These are phyloP conservation scores for Groenewaldozyma tartarivorans DNA, from an alignment of 805 yeast genomes.

Conservation along the genomic window DNA sequence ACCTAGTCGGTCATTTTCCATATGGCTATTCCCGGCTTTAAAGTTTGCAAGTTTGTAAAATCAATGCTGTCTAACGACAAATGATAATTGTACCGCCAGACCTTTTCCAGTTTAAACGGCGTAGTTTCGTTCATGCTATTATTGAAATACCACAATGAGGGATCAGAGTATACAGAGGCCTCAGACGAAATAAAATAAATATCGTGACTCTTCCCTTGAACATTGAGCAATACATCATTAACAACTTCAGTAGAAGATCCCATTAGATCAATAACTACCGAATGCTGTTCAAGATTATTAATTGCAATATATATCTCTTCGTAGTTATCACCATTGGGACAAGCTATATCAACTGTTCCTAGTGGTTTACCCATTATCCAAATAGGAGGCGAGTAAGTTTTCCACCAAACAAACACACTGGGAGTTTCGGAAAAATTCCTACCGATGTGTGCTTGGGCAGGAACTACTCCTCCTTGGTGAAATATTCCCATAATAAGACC, in stretches of 20 bases:
- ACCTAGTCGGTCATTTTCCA: slow-evolving; percentile 13
- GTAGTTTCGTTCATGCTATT: neutral
- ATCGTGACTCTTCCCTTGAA: too few species aligned
- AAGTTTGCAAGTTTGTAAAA: slow-evolving; percentile 33
- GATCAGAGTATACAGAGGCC: slow-evolving; percentile 15
- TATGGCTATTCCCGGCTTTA: slow-evolving; percentile 45
- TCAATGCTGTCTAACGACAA: slow-evolving; percentile 72
- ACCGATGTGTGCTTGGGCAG: slow-evolving; percentile 37
- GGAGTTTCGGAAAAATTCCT: slow-evolving; percentile 18
- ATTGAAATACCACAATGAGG: neutral
- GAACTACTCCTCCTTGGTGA: slow-evolving; percentile 88
- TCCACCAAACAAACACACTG: slow-evolving; percentile 67
- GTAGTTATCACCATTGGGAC: slow-evolving; percentile 7
- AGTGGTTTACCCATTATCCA: slow-evolving; percentile 51
- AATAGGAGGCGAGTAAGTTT: slow-evolving; percentile 86
- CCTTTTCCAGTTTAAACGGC: slow-evolving; percentile 7
- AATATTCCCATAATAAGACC: slow-evolving; percentile 63
- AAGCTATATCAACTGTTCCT: slow-evolving; percentile 15
- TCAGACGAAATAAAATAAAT: slow-evolving; percentile 32
- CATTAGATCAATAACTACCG: slow-evolving; percentile 37
- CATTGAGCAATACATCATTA: slow-evolving; percentile 15
- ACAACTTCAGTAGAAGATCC: slow-evolving; percentile 32
- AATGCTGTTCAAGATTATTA: too few species aligned
- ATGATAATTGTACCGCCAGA: slow-evolving; percentile 33
- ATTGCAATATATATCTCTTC: too few species aligned